Evolutionary conservation across 768 basidiomycete species (phyloP), one percentile per base, ranked within the genome.

Genomic region (Tricholoma hemisulphureum): DNA sequence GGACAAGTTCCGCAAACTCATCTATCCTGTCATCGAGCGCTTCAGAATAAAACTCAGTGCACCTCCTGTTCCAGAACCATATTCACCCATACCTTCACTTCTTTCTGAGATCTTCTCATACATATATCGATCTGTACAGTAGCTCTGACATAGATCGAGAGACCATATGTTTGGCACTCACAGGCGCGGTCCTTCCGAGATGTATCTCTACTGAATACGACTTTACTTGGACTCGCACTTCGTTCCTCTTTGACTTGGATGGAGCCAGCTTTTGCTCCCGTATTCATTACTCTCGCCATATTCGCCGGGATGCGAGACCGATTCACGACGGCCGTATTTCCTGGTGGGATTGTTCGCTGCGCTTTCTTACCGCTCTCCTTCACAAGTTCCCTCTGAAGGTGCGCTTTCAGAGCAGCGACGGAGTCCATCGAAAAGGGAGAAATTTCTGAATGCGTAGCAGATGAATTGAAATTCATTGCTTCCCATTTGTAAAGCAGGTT

Each of bases 21-120:
- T 97, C 92, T 66, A 99, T 96, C 56, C 87, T 77, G 57, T 87
- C 85, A 65, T 98, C 95, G 53, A 99, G 83, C 14, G 75, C 93
- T 95, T 46, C 24, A 23, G 26, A 31, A 39, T 21, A 34, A 35
- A 58, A 51, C 53, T 37, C 23, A 29, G 56, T 14, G 3, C 46
- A 60, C 45, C 6, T 21, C 23, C 14, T 45, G 10, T n/a, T 21
- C 21, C 29, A 24, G 24, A 51, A 34, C 14, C 16, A 28, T 10
- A 16, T 29, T 26, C 7, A 41, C 10, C 63, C 70, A 50, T 63
- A 93, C 94, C 86, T 80, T 89, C 89, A 60, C 92, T 88, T 46
- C 95, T 79, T 66, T 91, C 91, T 2, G 85, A 84, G 23, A 89
- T 79, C 73, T 92, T 94, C 71, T 98, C 95, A 66, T 91, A 94